Evolutionary conservation across 306 rosid genomes (phyloP).

Genomic region (Elaeagnus macrophylla): DNA sequence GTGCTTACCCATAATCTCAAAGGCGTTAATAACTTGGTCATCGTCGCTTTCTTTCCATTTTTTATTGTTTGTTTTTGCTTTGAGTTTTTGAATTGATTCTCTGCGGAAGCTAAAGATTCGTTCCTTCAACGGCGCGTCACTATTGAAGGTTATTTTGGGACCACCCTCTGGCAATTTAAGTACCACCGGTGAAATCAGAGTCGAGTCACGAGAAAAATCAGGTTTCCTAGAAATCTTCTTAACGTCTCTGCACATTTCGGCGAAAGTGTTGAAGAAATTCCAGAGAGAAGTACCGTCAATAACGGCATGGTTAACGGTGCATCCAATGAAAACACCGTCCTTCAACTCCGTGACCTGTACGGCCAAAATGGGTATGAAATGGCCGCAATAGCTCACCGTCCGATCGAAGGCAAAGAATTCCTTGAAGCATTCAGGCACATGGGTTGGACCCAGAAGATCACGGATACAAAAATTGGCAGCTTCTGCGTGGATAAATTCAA

Average conservation of each 20-base stretch:
- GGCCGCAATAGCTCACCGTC: constrained; percentile 69
- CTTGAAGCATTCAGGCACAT: constrained; percentile 36
- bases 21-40: constrained; percentile 7
- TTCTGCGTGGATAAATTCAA: constrained; percentile 46
- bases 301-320: constrained; percentile 70
- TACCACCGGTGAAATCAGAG: constrained; percentile 47
- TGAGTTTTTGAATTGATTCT: constrained; percentile 52
- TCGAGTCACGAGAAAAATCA: constrained; percentile 44
- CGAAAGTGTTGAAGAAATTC: constrained; percentile 92
- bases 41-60: constrained; percentile 7
- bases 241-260: constrained; percentile 34
- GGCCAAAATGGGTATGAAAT: constrained; percentile 48
- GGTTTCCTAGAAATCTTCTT: constrained; percentile 34
- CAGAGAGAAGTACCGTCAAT: constrained; percentile 84
- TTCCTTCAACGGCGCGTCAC: constrained; percentile 44
- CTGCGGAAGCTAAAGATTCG: constrained; percentile 72
- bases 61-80: constrained; percentile 34
- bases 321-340: constrained; percentile 70
- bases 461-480: constrained; percentile 17
- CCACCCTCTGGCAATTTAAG: constrained; percentile 60
- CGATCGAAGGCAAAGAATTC: constrained; percentile 51
- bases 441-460: constrained; percentile 39
- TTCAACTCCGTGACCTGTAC: constrained; percentile 69
- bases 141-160: constrained; percentile 57
- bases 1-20: constrained; percentile 43